A percentile compares a stretch with the other conserved stretches of the same genome.
Conservation (phyloP, 2,329 filamentous ascomycete genomes). For the Aureobasidium sp. region DNA sequence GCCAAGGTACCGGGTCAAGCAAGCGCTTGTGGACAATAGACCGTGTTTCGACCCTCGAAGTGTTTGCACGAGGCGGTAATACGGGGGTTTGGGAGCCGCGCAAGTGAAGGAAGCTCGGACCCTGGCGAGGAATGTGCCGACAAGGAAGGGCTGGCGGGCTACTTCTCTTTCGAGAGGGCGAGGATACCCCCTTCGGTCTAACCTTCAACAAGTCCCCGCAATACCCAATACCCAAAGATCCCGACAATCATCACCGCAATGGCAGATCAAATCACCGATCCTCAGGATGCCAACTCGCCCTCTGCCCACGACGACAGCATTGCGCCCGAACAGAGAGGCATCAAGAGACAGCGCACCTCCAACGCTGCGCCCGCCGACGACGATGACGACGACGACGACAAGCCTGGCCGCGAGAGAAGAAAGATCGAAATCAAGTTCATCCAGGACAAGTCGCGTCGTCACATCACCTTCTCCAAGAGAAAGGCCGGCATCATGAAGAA, state of each 20-base stretch:
- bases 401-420: slow-evolving; percentile 91
- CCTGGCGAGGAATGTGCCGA: too few species aligned
- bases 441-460: slow-evolving; percentile 96
- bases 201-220: too few species aligned
- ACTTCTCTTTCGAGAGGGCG: slow-evolving; percentile 8
- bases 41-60: too few species aligned
- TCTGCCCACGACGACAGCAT: slow-evolving; percentile 47
- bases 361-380: slow-evolving; percentile 59
- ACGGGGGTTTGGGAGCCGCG: too few species aligned
- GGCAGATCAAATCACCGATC: slow-evolving; percentile 41
- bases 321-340: slow-evolving; percentile 59
- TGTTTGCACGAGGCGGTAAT: too few species aligned
- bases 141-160: too few species aligned
- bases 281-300: slow-evolving; percentile 43
- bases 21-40: too few species aligned
- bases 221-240: too few species aligned
- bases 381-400: slow-evolving; percentile 95
- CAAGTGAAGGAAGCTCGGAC: background rate
- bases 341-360: slow-evolving; percentile 78
- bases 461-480: slow-evolving; percentile 99
- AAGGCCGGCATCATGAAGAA: slow-evolving; percentile 99
- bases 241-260: slow-evolving; percentile 20
- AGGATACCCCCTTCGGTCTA: too few species aligned
- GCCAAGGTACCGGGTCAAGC: too few species aligned
- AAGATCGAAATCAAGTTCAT: slow-evolving; percentile 99